Percentiles rank a stretch among this genome's conserved stretches.
phyloP scores from a whole-genome alignment of 2,329 filamentous ascomycete genomes.

The Xylaria sp. region DNA sequence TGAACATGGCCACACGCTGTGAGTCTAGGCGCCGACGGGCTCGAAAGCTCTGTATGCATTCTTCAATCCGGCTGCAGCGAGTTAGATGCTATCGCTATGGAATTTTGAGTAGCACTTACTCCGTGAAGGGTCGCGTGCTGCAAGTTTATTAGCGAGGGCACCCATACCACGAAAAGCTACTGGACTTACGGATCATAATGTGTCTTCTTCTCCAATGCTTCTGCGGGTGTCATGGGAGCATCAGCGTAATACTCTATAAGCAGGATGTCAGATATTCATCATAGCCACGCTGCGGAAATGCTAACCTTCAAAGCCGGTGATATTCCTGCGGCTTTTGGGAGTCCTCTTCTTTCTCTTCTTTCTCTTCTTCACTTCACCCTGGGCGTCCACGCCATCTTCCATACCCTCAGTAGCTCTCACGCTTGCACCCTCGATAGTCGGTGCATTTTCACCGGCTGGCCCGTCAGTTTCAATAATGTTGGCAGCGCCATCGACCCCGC shows the following conservation, averaged over 20 bases:
- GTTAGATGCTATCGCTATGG: slow-evolving; percentile 15
- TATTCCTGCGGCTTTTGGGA: slow-evolving; percentile 46
- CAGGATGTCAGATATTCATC: slow-evolving; percentile 11
- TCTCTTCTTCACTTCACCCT: slow-evolving; percentile 7
- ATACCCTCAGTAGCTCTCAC: neutral
- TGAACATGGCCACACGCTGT: slow-evolving; percentile 68
- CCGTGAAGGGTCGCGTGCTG: slow-evolving; percentile 59
- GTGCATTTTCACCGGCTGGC: neutral
- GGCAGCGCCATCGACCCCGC: neutral
- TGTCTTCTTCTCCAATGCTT: slow-evolving; percentile 66
- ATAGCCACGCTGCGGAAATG: neutral
- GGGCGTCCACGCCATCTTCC: neutral
- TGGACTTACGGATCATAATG: slow-evolving; percentile 69
- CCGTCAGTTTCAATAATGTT: neutral
- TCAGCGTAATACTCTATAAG: slow-evolving; percentile 75
- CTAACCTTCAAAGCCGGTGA: slow-evolving; percentile 73
- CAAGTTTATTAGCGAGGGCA: slow-evolving; percentile 10
- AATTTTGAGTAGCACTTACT: slow-evolving; percentile 51
- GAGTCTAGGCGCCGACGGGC: slow-evolving; percentile 74
- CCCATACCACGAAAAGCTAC: neutral
- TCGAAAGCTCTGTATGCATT: slow-evolving; percentile 82
- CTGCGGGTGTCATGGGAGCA: slow-evolving; percentile 73
- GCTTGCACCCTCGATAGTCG: neutral
- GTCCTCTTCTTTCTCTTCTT: slow-evolving; percentile 11
- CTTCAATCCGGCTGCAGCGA: slow-evolving; percentile 72